Evolutionary conservation across 2,329 filamentous ascomycete species (phyloP).

Genomic region (Alternaria gaisen): DNA sequence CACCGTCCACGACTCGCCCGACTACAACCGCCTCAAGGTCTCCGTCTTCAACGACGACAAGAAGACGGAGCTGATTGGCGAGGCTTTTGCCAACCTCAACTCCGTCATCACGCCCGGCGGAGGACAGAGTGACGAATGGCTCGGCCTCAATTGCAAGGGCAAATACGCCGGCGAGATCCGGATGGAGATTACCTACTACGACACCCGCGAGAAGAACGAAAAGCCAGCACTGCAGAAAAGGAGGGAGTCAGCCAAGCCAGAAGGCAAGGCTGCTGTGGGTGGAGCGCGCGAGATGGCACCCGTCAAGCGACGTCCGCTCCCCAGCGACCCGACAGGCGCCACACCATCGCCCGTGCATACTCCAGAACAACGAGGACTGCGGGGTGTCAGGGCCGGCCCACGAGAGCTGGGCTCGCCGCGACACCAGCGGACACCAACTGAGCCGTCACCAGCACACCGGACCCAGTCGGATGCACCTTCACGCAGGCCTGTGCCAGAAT

Average conservation of each 20-base stretch:
- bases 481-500: constrained; percentile 42
- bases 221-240: constrained; percentile 67
- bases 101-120: constrained; percentile 84
- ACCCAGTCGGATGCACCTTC: constrained; percentile 35
- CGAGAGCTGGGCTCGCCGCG: constrained; percentile 49
- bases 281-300: constrained; percentile 65
- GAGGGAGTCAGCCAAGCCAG: constrained; percentile 53
- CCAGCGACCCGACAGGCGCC: constrained; percentile 73
- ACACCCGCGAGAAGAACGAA: constrained; percentile 82
- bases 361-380: constrained; percentile 43
- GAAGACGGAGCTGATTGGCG: constrained; percentile 94
- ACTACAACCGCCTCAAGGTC: constrained; percentile 95
- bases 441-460: constrained; percentile 32
- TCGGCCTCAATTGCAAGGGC: constrained; percentile 83
- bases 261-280: constrained; percentile 51
- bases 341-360: constrained; percentile 51
- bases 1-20: constrained; percentile 91
- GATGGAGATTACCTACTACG: constrained; percentile 96
- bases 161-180: constrained; percentile 96
- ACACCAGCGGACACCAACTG: constrained; percentile 32
- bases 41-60: constrained; percentile 99
- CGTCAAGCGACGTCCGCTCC: constrained; percentile 84
- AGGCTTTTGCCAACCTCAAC: constrained; percentile 86
- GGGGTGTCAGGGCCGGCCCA: constrained; percentile 43
- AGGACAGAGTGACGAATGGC: constrained; percentile 94